These are phyloP conservation scores for Ophiocordyceps robertsii DNA, from an alignment of 2,329 filamentous ascomycete species.

Conservation along the genomic window DNA sequence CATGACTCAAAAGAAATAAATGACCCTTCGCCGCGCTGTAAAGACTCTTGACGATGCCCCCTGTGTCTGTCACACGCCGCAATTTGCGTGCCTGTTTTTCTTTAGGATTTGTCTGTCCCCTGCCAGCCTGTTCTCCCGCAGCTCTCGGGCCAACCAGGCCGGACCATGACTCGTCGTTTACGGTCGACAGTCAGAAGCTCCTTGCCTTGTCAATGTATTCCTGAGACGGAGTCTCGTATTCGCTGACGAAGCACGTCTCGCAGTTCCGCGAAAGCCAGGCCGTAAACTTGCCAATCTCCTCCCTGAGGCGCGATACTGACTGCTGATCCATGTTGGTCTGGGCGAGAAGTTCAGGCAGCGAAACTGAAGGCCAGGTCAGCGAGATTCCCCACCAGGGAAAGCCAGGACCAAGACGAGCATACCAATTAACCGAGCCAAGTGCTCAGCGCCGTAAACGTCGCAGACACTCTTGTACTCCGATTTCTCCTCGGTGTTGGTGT, in stretches of 20 bases:
- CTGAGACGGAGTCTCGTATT: slow-evolving; percentile 60
- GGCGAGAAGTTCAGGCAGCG: slow-evolving; percentile 82
- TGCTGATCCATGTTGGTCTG: slow-evolving; percentile 98
- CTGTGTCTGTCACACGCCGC: not conserved
- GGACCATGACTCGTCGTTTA: too few relatives aligned
- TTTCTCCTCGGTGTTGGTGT: slow-evolving; percentile 40
- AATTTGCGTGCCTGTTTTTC: not conserved
- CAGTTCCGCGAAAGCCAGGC: slow-evolving; percentile 72
- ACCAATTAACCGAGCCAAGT: slow-evolving; percentile 83
- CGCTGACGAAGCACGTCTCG: slow-evolving; percentile 60
- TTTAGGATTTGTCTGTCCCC: too few relatives aligned
- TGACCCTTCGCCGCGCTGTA: not conserved
- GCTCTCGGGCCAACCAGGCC: too few relatives aligned
- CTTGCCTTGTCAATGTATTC: slow-evolving; percentile 60
- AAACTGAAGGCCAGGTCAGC: slow-evolving; percentile 41
- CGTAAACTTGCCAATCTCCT: slow-evolving; percentile 78
- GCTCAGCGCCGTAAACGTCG: slow-evolving; percentile 87
- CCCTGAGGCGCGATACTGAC: slow-evolving; percentile 73
- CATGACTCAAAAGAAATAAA: not conserved
- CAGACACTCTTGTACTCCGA: slow-evolving; percentile 57
- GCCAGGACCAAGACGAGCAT: slow-evolving; percentile 16
- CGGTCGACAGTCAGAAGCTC: slow-evolving; percentile 17
- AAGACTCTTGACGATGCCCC: not conserved
- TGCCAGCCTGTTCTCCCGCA: too few relatives aligned
- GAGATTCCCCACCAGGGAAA: not conserved